Evolutionary conservation across 306 rosid genomes (phyloP).

Genomic region (Trifolium subterraneum): DNA sequence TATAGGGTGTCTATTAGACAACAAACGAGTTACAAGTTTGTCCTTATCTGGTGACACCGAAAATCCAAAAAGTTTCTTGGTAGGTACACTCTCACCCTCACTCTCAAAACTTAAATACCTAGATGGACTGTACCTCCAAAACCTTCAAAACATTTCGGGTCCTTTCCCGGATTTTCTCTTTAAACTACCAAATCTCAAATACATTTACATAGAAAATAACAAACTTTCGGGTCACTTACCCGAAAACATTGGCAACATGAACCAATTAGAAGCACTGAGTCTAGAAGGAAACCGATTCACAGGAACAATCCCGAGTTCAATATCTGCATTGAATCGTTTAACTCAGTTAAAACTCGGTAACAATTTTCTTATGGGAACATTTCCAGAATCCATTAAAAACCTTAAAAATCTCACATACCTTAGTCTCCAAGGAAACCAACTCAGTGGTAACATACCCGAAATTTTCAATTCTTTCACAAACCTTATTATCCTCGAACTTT

Average conservation of each 20-base stretch:
- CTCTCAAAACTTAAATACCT: slow-evolving; percentile 65
- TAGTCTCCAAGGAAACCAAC: slow-evolving; percentile 56
- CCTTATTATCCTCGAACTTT: slow-evolving; percentile 57
- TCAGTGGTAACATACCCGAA: slow-evolving; percentile 69
- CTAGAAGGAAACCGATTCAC: slow-evolving; percentile 61
- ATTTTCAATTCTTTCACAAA: slow-evolving; percentile 52
- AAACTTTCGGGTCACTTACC: slow-evolving; percentile 73
- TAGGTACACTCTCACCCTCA: slow-evolving; percentile 69
- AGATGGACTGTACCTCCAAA: slow-evolving; percentile 53
- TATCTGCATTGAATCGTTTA: slow-evolving; percentile 56
- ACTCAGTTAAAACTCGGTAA: slow-evolving; percentile 80
- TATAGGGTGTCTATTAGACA: slow-evolving; percentile 37
- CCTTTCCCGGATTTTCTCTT: slow-evolving; percentile 58
- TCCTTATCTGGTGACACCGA: slow-evolving; percentile 48
- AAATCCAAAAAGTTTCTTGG: slow-evolving; percentile 41
- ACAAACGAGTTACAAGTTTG: slow-evolving; percentile 58
- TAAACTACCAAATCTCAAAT: slow-evolving; percentile 50
- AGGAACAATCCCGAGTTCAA: slow-evolving; percentile 73
- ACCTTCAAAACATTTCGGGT: slow-evolving; percentile 70
- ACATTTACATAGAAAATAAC: slow-evolving; percentile 66
- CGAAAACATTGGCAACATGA: slow-evolving; percentile 48
- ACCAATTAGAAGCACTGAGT: slow-evolving; percentile 45
- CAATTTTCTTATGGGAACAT: slow-evolving; percentile 58
- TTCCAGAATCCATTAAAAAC: slow-evolving; percentile 52
- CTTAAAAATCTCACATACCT: slow-evolving; percentile 53